These are phyloP conservation scores for Saccharomycopsis synnaedendra DNA, from an alignment of 805 yeast genomes.

Conservation along the genomic window DNA sequence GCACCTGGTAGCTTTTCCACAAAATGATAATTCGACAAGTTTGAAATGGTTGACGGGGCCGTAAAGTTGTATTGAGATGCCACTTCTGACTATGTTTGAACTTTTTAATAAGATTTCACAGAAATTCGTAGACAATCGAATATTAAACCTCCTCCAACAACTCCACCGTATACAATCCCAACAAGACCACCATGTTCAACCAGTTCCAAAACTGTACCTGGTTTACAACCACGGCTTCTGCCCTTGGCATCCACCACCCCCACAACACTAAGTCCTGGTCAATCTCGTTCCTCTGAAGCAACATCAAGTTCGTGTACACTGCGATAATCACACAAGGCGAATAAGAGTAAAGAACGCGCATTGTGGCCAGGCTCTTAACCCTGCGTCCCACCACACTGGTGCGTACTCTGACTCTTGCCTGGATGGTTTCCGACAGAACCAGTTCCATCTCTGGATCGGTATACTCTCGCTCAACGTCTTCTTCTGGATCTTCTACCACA, in stretches of 20 bases:
- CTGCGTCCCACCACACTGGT: not conserved
- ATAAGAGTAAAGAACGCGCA: constrained; percentile 61
- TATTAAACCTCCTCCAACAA: constrained; percentile 29
- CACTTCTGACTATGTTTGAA: too few species aligned
- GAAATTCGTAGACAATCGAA: not conserved
- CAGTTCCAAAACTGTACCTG: constrained; percentile 98
- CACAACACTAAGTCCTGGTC: constrained; percentile 51
- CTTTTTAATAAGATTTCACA: too few species aligned
- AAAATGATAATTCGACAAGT: too few species aligned
- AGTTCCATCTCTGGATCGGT: constrained; percentile 1
- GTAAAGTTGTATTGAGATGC: too few species aligned
- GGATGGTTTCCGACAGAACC: not conserved
- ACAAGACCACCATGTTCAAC: constrained; percentile 77
- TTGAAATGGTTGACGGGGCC: too few species aligned
- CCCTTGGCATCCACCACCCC: constrained; percentile 34
- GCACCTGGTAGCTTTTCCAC: too few species aligned
- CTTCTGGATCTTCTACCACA: not conserved
- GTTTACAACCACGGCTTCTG: constrained; percentile 27
- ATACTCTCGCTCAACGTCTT: constrained; percentile 9
- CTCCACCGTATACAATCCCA: constrained; percentile 74
- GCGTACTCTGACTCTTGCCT: not conserved
- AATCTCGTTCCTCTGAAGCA: constrained; percentile 74
- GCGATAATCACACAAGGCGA: constrained; percentile 93
- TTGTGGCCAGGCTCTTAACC: not conserved
- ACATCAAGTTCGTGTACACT: constrained; percentile 86